Base-by-base conservation (phyloP, 2,329 filamentous ascomycete species). In the Diplodia intermedia region DNA sequence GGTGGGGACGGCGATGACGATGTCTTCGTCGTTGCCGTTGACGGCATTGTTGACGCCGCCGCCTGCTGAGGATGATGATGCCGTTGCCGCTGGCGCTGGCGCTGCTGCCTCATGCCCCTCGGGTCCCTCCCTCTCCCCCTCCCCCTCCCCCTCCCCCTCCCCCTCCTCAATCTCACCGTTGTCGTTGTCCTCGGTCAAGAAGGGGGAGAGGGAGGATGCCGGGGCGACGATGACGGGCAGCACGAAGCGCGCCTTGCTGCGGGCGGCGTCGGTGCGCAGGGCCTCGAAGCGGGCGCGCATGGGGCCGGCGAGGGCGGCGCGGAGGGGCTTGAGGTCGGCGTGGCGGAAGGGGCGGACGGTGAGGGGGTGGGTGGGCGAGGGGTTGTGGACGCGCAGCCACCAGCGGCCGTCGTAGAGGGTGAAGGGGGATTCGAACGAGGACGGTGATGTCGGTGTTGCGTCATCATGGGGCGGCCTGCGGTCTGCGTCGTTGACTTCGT, bases 391-490 rank as follows among this genome's bases (percentile, higher is more conserved):
- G 2, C 79, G 80, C 60, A 88, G 78, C 86, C 86, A 89, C 74
- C 80, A 88, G 23, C 86, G 80, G 56, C 82, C 80, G 71, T 88
- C 86, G 79, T 85, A 88, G 18, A 89, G 79, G 5, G 77, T 76
- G 75, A 79, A 84, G 20, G 61, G 8, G 43, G 43, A 11, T 43
- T 15, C 38, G 14, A 11, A 38, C 7, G 40, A 43, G 6, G 40
- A 43, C 7, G 40, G 18, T 7, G 40, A 43, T 38, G 36, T 4
- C 7, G 40, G 2, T 43, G 40, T 7, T 43, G 40, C 15, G 15
- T 15, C 40, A 8, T 43, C 4, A 23, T 23, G 23, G 23, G 23
- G 23, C 14, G 40, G 40, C 14, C 7, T n/a, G 43, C 15, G n/a
- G 43, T 47, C 33, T 9, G 33, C 11, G 33, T 9, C 33, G 33